Conservation (phyloP, 169 alveolate genomes). For the Eimeria necatrix region DNA sequence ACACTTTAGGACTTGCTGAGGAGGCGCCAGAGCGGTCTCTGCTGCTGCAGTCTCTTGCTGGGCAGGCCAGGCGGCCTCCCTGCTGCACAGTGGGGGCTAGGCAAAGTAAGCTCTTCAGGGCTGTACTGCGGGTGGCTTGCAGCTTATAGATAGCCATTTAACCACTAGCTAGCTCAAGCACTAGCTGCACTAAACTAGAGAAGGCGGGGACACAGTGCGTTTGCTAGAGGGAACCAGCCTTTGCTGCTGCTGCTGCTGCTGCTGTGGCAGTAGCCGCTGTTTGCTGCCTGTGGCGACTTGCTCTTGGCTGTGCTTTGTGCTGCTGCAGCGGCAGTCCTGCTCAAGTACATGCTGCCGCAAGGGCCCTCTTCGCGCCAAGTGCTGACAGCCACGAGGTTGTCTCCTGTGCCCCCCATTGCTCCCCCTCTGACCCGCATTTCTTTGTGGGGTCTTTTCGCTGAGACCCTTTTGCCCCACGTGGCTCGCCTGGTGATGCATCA, state of each 20-base stretch:
- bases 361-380: conserved; percentile 3
- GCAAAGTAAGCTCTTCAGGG: neutral
- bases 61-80: neutral
- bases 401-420: conserved; percentile 31
- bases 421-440: conserved; percentile 44
- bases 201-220: neutral
- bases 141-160: no score
- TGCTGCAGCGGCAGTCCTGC: conserved; percentile 30
- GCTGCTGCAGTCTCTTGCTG: conserved; percentile 17
- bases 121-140: no score
- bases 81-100: conserved; percentile 42
- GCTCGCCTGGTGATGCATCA: conserved; percentile 43
- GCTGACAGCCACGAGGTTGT: conserved; percentile 32
- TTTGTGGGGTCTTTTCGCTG: conserved; percentile 58
- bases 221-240: neutral
- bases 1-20: neutral
- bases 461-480: conserved; percentile 57
- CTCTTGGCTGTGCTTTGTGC: neutral
- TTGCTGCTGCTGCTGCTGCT: conserved; percentile 24
- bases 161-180: neutral
- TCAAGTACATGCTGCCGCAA: conserved; percentile 32
- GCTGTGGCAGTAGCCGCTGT: neutral
- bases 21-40: conserved; percentile 1
- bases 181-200: neutral
- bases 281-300: neutral